Conservation (phyloP, 2,329 filamentous ascomycete species). For the Drechmeria coniospora region DNA sequence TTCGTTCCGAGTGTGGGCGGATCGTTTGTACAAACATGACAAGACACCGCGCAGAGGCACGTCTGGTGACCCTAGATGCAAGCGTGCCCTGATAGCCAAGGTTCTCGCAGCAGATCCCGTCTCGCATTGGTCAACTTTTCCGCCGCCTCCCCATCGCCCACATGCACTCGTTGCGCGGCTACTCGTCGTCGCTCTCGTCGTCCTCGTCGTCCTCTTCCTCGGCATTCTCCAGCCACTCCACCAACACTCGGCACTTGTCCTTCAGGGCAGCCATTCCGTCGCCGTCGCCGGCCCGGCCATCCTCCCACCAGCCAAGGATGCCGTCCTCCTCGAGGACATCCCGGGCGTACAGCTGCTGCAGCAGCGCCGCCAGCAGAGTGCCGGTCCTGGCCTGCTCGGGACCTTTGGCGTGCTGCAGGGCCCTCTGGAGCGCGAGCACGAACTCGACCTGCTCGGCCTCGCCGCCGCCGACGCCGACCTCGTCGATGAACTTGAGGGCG, state of each 20-base stretch:
- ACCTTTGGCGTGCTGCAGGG: slow-evolving; percentile 52
- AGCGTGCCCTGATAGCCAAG: too few species aligned
- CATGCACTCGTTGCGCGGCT: too few species aligned
- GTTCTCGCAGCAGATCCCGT: too few species aligned
- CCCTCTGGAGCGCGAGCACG: slow-evolving; percentile 64
- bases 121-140: too few species aligned
- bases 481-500: slow-evolving; percentile 38
- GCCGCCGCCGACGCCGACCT: slow-evolving; percentile 48
- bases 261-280: slow-evolving; percentile 57
- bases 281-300: slow-evolving; percentile 48
- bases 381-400: slow-evolving; percentile 32
- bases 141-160: too few species aligned
- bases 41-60: too few species aligned
- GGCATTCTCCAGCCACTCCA: slow-evolving; percentile 72
- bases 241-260: slow-evolving; percentile 59
- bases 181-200: slow-evolving; percentile 14
- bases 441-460: slow-evolving; percentile 75
- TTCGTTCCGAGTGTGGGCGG: too few species aligned
- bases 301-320: slow-evolving; percentile 77
- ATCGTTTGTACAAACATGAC: too few species aligned
- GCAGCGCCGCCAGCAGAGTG: slow-evolving; percentile 57
- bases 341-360: slow-evolving; percentile 71
- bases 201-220: slow-evolving; percentile 55
- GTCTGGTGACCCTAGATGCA: too few species aligned
- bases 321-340: slow-evolving; percentile 84